Percentiles rank a stretch among this genome's conserved stretches.
phyloP scores from a whole-genome alignment of 768 basidiomycete species.

The Xanthoconium purpureum region DNA sequence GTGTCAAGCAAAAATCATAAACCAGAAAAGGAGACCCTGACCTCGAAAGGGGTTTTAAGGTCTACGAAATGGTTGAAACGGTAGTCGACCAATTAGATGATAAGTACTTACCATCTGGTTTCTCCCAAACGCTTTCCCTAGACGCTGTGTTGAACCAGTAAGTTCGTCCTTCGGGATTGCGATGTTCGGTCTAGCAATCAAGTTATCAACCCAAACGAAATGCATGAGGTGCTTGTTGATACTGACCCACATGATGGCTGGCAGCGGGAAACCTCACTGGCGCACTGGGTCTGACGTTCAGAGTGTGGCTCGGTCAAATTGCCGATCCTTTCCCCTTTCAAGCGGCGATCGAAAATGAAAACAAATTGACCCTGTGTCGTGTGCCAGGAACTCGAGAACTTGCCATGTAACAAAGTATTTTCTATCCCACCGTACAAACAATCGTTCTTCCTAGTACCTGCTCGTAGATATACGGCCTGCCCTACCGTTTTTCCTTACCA shows the following conservation, averaged over 20 bases:
- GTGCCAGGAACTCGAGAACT: background rate
- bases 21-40: slow-evolving; percentile 31
- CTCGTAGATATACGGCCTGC: background rate
- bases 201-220: slow-evolving; percentile 2
- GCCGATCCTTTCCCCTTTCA: slow-evolving; percentile 10
- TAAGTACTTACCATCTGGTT: slow-evolving; percentile 74
- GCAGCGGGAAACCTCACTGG: background rate
- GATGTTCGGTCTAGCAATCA: slow-evolving; percentile 75
- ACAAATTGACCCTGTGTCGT: background rate
- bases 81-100: background rate
- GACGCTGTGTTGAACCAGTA: slow-evolving; percentile 95
- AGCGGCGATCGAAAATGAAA: slow-evolving; percentile 20
- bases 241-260: slow-evolving; percentile 33
- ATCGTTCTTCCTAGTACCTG: no score
- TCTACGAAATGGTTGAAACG: slow-evolving; percentile 43
- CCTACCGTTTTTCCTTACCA: background rate
- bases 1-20: slow-evolving; percentile 2
- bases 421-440: no score
- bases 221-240: background rate
- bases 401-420: background rate
- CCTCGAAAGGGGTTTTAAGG: slow-evolving; percentile 90
- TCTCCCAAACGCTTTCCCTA: slow-evolving; percentile 96
- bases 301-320: background rate
- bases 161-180: slow-evolving; percentile 93
- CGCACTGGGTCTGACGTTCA: no score